Percentiles rank a stretch among this genome's conserved stretches.
These are phyloP conservation scores for Pascua sp. DNA, from an alignment of 1,284 basidiomycete species.

Conservation along the genomic window DNA sequence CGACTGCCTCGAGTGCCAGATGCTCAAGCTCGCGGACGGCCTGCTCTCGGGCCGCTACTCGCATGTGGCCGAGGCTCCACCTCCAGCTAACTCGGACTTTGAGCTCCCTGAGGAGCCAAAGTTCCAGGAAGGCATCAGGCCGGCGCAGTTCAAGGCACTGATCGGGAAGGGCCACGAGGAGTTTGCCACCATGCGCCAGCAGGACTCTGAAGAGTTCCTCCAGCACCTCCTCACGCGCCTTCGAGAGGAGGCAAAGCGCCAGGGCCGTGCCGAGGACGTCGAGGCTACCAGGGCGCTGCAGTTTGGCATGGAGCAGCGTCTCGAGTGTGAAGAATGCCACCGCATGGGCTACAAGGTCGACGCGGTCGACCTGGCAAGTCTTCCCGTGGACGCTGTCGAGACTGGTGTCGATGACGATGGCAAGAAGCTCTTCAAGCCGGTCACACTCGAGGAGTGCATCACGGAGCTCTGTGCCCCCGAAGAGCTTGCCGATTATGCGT, in stretches of 20 bases:
- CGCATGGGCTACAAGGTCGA: conserved; percentile 89
- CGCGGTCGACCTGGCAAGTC: conserved; percentile 68
- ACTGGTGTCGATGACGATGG: conserved; percentile 60
- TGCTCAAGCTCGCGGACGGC: conserved; percentile 88
- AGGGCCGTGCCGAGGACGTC: conserved; percentile 34
- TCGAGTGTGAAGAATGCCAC: conserved; percentile 77
- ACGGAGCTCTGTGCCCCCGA: conserved; percentile 65
- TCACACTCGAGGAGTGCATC: conserved; percentile 67
- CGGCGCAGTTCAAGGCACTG: conserved; percentile 80
- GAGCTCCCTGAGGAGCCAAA: conserved; percentile 36
- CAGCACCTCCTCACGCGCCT: conserved; percentile 71
- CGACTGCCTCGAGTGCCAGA: conserved; percentile 88
- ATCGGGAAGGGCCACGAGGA: conserved; percentile 91
- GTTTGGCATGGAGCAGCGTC: conserved; percentile 78
- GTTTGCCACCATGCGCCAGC: conserved; percentile 94
- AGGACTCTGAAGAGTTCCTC: conserved; percentile 96
- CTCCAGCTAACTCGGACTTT: conserved; percentile 33
- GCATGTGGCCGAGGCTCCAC: conserved; percentile 54
- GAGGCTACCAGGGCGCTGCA: conserved; percentile 73
- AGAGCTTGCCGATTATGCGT: conserved; percentile 64
- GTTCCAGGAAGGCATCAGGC: conserved; percentile 85
- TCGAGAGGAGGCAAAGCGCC: conserved; percentile 62
- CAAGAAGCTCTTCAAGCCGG: conserved; percentile 65
- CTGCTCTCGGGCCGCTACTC: conserved; percentile 90
- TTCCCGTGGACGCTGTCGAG: conserved; percentile 67